Evolutionary conservation across 805 yeast genomes (phyloP).

Genomic region (Ogataea allantospora): DNA sequence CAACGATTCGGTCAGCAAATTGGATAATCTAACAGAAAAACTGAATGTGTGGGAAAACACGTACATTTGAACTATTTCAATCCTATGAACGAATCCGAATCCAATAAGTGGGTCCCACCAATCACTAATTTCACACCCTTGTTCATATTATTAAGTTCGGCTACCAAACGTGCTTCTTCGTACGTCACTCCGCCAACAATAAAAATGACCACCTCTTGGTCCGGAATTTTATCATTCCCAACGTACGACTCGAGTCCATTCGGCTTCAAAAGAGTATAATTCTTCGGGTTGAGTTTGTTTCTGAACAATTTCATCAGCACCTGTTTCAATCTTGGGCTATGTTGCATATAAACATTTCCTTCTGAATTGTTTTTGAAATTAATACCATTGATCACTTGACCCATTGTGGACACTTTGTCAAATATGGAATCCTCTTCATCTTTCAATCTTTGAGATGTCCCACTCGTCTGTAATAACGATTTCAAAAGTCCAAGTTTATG

Average conservation of each 20-base stretch:
- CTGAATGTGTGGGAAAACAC: slow-evolving; percentile 78
- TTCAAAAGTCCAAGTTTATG: slow-evolving; percentile 44
- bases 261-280: slow-evolving; percentile 21
- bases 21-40: slow-evolving; percentile 73
- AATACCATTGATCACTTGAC: slow-evolving; percentile 33
- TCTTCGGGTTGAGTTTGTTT: slow-evolving; percentile 37
- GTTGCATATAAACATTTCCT: slow-evolving; percentile 87
- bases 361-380: slow-evolving; percentile 36
- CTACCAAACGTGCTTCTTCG: slow-evolving; percentile 84
- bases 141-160: slow-evolving; percentile 60
- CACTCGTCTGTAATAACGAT: slow-evolving; percentile 45
- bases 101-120: slow-evolving; percentile 74
- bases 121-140: slow-evolving; percentile 63
- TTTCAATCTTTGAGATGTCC: slow-evolving; percentile 41
- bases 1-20: slow-evolving; percentile 56
- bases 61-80: slow-evolving; percentile 41
- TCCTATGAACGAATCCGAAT: slow-evolving; percentile 38
- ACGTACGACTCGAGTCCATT: slow-evolving; percentile 16
- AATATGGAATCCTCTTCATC: slow-evolving; percentile 35
- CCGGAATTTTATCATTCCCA: slow-evolving; percentile 32
- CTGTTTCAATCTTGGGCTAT: slow-evolving; percentile 66
- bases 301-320: slow-evolving; percentile 41
- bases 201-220: slow-evolving; percentile 69
- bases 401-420: slow-evolving; percentile 25
- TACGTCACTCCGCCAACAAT: slow-evolving; percentile 87